Percentiles rank a stretch among this genome's conserved stretches.
These are phyloP conservation scores for Chlorella sp. DNA, from an alignment of 139 green algal genomes.

Conservation along the genomic window DNA sequence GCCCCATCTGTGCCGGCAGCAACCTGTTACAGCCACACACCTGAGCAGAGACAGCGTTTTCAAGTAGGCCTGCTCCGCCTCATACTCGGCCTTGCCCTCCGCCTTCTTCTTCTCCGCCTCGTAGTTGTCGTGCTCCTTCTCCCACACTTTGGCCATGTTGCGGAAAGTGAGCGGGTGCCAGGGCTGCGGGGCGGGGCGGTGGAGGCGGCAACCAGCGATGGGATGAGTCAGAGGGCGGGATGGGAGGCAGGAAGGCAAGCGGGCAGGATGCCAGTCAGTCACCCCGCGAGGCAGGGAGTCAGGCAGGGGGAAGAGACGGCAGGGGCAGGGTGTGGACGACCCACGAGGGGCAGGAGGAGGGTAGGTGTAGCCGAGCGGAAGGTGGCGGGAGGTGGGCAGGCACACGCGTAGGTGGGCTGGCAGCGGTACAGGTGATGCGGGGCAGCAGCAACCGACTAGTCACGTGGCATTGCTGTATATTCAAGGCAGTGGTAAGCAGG, in stretches of 20 bases:
- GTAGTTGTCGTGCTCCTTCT: slow-evolving; percentile 72
- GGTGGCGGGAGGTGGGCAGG: not conserved
- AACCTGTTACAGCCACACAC: not conserved
- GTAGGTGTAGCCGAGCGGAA: no score
- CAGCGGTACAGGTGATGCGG: not conserved
- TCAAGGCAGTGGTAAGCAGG: no score
- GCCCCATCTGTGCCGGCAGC: not conserved
- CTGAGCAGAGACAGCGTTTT: slow-evolving; percentile 71
- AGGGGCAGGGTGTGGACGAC: no score
- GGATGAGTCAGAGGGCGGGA: slow-evolving; percentile 21
- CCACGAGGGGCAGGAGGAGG: no score
- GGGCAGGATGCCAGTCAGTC: not conserved
- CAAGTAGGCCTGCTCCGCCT: slow-evolving; percentile 77
- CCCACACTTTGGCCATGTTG: slow-evolving; percentile 79
- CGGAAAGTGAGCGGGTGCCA: slow-evolving; percentile 89
- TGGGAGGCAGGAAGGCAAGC: no score
- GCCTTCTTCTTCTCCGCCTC: slow-evolving; percentile 53
- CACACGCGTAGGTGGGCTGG: not conserved
- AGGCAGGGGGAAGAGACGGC: no score
- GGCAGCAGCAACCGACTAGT: not conserved
- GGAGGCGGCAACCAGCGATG: no score
- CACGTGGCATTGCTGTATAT: no score
- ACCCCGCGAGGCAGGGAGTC: no score
- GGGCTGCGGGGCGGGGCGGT: slow-evolving; percentile 50
- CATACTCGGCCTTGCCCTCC: slow-evolving; percentile 71